Evolutionary conservation across 768 basidiomycete species (phyloP), one percentile per base, ranked within the genome.

Genomic region (Russula abietina): DNA sequence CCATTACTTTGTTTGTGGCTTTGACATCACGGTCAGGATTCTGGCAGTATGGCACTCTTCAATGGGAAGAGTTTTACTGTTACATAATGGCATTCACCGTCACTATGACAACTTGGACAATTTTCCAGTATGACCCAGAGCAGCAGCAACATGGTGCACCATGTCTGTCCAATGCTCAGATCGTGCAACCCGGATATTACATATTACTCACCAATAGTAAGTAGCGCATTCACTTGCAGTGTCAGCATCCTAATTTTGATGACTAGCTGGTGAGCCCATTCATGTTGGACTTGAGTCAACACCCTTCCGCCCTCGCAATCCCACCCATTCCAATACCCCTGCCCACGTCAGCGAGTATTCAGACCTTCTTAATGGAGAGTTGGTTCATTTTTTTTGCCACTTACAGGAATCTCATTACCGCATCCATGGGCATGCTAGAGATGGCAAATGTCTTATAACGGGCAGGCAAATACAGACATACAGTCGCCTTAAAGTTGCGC

Each of bases 11-110:
- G 14, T 33, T n/a, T 26, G 16, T 7, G 19, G 1, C n/a, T 2
- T 36, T 38, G 38, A 33, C 22, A 6, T 14, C 17, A n/a, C 26
- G n/a, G 49, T 51, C 43, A 54, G 59, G 59, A 24, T 54, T 60
- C 52, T 60, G 52, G 59, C 52, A 55, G 28, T 46, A 60, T 19
- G 52, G 52, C 17, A 41, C 52, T 38, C 45, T 54, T 7, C 4
- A 24, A 14, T 60, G 41, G 59, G 59, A 49, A 5, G 60, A 55
- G 19, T 61, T 55, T 30, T 55, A 49, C n/a, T 39, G 45, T 50
- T 50, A 41, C 24, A 2, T 41, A 14, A 55, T 3, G 6, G 16
- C 26, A 19, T 41, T 61, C 6, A 10, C 39, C 5, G n/a, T 55
- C 0, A 39, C 60, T 9, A 39, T 14, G 17, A 39, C 45, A 2